phyloP scores from a whole-genome alignment of 768 basidiomycete genomes.

The Suillus lakei region DNA sequence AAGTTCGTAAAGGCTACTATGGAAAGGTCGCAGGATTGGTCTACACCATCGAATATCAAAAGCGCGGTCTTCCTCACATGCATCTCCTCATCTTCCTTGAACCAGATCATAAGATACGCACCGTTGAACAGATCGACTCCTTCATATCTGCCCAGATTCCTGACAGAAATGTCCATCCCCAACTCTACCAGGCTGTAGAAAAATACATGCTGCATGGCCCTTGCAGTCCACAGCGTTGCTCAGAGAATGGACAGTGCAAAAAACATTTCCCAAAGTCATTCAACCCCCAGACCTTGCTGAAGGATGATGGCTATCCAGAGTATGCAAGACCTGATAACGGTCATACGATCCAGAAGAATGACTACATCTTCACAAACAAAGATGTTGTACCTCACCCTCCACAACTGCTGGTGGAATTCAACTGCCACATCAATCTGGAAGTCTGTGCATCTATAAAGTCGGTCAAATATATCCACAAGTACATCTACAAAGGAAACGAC shows the following conservation, averaged over 20 bases:
- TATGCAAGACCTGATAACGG: constrained; percentile 44
- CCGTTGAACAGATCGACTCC: constrained; percentile 44
- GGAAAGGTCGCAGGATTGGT: constrained; percentile 48
- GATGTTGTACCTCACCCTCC: constrained; percentile 49
- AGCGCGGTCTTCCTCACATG: constrained; percentile 57
- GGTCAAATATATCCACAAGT: constrained; percentile 54
- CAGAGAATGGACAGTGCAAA: constrained; percentile 45
- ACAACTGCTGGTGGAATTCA: constrained; percentile 37
- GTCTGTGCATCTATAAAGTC: constrained; percentile 40
- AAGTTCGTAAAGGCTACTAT: constrained; percentile 47
- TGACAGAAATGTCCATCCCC: constrained; percentile 41
- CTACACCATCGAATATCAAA: constrained; percentile 63
- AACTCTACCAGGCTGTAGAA: constrained; percentile 43
- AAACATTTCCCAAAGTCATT: constrained; percentile 51
- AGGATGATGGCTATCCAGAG: constrained; percentile 45
- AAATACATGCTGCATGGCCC: constrained; percentile 55
- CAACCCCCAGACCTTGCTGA: constrained; percentile 35
- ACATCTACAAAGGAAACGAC: constrained; percentile 55
- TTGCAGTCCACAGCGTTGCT: constrained; percentile 38
- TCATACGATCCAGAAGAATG: constrained; percentile 23
- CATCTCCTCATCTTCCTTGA: constrained; percentile 53
- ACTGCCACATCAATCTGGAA: constrained; percentile 59
- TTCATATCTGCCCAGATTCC: constrained; percentile 49
- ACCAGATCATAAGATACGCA: constrained; percentile 35
- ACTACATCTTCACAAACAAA: constrained; percentile 37